These are phyloP conservation scores for Apium graveolens DNA, from an alignment of 129 eudicot genomes.

Conservation along the genomic window DNA sequence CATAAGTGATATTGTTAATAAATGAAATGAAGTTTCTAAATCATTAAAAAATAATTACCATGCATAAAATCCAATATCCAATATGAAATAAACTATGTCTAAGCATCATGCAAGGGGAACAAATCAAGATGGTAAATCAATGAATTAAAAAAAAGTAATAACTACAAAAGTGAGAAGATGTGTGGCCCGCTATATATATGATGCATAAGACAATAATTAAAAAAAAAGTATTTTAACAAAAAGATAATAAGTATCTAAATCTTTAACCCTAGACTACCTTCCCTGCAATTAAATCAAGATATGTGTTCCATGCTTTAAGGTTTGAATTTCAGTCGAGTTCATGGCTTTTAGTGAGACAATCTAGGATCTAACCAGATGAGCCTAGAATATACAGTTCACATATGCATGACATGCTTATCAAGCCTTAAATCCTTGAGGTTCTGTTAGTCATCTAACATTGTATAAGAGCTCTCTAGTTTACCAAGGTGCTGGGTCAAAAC, in stretches of 20 bases:
- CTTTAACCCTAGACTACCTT: neutral
- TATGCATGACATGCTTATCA: neutral
- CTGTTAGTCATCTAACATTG: neutral
- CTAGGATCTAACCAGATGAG: neutral
- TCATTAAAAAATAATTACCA: neutral
- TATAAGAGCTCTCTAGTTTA: neutral
- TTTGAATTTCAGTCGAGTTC: neutral
- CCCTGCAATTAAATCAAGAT: neutral
- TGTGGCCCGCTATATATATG: neutral
- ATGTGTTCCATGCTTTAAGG: neutral
- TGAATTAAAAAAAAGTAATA: neutral
- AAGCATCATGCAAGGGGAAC: neutral
- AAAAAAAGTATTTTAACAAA: neutral
- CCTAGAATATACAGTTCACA: neutral
- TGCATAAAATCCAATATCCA: neutral
- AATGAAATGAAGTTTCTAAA: slow-evolving; percentile 8
- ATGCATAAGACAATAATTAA: neutral
- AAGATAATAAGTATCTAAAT: neutral
- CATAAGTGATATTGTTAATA: slow-evolving; percentile 17
- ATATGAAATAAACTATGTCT: neutral
- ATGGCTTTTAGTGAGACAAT: neutral
- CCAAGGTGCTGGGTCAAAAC: neutral
- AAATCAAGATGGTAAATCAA: neutral
- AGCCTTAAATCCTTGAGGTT: neutral
- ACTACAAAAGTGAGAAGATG: neutral